These are phyloP conservation scores for Vitis rotundifolia DNA, from an alignment of 164 flowering plant genomes.

Conservation along the genomic window DNA sequence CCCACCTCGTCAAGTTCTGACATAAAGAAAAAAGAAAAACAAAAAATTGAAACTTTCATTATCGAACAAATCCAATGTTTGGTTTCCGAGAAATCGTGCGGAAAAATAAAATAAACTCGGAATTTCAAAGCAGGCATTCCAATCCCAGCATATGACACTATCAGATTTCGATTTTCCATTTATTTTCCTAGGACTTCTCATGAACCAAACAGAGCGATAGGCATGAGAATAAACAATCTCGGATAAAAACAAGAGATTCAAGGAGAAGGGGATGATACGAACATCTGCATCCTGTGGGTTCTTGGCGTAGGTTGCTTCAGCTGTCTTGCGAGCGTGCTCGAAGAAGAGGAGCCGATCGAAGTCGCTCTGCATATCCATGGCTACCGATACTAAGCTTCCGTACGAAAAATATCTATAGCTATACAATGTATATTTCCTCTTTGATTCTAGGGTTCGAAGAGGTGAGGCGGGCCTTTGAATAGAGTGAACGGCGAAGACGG, in stretches of 20 bases:
- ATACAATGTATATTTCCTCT: too few species aligned
- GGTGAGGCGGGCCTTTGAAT: too few species aligned
- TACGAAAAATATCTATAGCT: background rate
- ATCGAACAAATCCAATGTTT: too few species aligned
- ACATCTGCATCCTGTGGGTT: slow-evolving; percentile 86
- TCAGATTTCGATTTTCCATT: too few species aligned
- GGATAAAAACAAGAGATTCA: background rate
- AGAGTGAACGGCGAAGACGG: too few species aligned
- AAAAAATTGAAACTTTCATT: too few species aligned
- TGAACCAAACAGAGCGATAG: background rate
- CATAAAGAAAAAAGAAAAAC: slow-evolving; percentile 3
- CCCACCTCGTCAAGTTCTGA: slow-evolving; percentile 89
- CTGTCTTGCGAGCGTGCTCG: slow-evolving; percentile 72
- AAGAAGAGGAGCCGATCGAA: slow-evolving; percentile 77
- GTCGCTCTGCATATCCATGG: slow-evolving; percentile 63
- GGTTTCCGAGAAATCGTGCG: too few species aligned
- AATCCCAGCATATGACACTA: too few species aligned
- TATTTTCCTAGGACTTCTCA: background rate
- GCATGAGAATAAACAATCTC: background rate
- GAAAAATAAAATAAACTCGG: too few species aligned
- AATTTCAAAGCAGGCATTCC: too few species aligned
- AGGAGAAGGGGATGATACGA: slow-evolving; percentile 10
- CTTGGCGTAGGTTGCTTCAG: slow-evolving; percentile 55
- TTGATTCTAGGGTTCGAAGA: too few species aligned
- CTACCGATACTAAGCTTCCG: background rate